Percentiles rank a stretch among this genome's conserved stretches.
Conservation (phyloP, 768 basidiomycete genomes). For the Leccinum broughii region DNA sequence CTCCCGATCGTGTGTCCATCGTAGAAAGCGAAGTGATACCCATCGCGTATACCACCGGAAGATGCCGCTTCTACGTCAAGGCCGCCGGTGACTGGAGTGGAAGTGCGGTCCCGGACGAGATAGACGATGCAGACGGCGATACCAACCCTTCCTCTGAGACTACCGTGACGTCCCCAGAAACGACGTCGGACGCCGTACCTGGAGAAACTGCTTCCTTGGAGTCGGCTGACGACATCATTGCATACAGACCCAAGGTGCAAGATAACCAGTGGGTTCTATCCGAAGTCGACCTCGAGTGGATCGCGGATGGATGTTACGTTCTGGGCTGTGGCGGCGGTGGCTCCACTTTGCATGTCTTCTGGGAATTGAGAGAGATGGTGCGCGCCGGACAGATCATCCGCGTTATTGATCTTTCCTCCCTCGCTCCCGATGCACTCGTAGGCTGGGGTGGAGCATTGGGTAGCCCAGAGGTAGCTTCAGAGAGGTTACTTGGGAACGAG, state of each 20-base stretch:
- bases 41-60: slow-evolving; percentile 33
- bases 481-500: slow-evolving; percentile 41
- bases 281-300: slow-evolving; percentile 54
- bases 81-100: slow-evolving; percentile 55
- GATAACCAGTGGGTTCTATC: slow-evolving; percentile 45
- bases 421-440: slow-evolving; percentile 44
- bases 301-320: slow-evolving; percentile 62
- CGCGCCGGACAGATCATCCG: slow-evolving; percentile 47
- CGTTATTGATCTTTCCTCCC: slow-evolving; percentile 45
- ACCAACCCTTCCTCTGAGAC: slow-evolving; percentile 7
- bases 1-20: slow-evolving; percentile 43
- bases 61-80: slow-evolving; percentile 52
- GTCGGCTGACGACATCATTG: slow-evolving; percentile 29
- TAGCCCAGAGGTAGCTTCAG: slow-evolving; percentile 40
- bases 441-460: slow-evolving; percentile 46
- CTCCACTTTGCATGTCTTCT: slow-evolving; percentile 50
- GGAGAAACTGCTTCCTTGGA: slow-evolving; percentile 17
- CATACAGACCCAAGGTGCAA: slow-evolving; percentile 41
- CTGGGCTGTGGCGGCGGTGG: slow-evolving; percentile 68
- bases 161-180: neutral
- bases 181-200: slow-evolving; percentile 7
- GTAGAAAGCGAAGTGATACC: slow-evolving; percentile 59
- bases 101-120: slow-evolving; percentile 21
- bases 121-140: slow-evolving; percentile 14
- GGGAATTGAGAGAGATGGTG: slow-evolving; percentile 53